phyloP scores from a whole-genome alignment of 495 filamentous ascomycete genomes.

The Neurospora sp. region DNA sequence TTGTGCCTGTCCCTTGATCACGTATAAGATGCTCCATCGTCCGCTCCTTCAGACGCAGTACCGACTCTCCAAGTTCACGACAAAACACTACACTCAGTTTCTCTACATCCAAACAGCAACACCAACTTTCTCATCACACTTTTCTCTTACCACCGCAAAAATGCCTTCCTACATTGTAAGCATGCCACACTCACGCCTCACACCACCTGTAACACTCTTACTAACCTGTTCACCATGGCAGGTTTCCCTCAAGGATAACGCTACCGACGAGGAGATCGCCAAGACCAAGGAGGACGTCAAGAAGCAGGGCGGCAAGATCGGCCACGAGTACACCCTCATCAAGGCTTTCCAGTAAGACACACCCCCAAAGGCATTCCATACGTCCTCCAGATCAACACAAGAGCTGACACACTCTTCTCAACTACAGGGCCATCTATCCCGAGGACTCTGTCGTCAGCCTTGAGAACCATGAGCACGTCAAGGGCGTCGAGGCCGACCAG shows the following conservation, averaged over 20 bases:
- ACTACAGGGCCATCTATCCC: conserved; percentile 62
- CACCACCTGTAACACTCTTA: conserved; percentile 1
- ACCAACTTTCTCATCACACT: neutral
- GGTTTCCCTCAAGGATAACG: conserved; percentile 69
- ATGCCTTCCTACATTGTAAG: conserved; percentile 69
- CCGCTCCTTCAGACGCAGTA: neutral
- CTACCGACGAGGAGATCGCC: conserved; percentile 50
- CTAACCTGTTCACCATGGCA: conserved; percentile 23
- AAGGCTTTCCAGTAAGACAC: conserved; percentile 78
- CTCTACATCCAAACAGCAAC: neutral
- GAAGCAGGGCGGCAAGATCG: conserved; percentile 70
- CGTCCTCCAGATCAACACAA: neutral
- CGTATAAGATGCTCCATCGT: neutral
- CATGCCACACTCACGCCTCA: conserved; percentile 2
- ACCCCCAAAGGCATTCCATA: neutral
- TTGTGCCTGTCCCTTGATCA: neutral
- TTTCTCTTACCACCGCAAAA: conserved; percentile 14
- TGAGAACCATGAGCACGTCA: conserved; percentile 54
- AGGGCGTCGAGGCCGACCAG: conserved; percentile 60
- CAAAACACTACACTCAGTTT: neutral
- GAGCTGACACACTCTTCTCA: neutral
- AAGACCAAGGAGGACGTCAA: conserved; percentile 64
- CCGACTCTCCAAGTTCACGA: neutral
- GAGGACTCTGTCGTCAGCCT: conserved; percentile 53
- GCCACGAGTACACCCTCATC: conserved; percentile 72